These are phyloP conservation scores for Termitomyces sp. DNA, from an alignment of 768 basidiomycete species.

Conservation along the genomic window DNA sequence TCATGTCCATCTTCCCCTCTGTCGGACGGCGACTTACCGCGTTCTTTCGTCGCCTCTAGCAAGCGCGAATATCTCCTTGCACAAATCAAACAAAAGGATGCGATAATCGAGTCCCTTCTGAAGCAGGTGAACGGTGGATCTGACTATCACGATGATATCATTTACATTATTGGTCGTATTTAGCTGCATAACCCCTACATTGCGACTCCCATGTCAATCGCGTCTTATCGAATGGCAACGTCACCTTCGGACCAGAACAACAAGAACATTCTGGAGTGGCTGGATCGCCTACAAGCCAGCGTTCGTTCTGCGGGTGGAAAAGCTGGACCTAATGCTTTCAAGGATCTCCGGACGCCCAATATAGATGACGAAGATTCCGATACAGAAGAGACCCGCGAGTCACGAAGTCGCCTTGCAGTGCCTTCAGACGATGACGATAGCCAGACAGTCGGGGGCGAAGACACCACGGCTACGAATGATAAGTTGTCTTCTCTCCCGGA, in stretches of 20 bases:
- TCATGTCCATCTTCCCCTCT: constrained; percentile 21
- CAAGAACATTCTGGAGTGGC: constrained; percentile 65
- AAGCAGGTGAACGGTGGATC: constrained; percentile 53
- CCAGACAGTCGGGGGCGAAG: constrained; percentile 23
- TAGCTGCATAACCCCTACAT: constrained; percentile 78
- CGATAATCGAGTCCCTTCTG: constrained; percentile 78
- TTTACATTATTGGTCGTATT: neutral
- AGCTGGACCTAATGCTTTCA: constrained; percentile 39
- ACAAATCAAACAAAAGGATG: constrained; percentile 83
- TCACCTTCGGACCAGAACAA: constrained; percentile 72
- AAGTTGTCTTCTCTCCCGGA: constrained; percentile 56
- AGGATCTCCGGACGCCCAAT: constrained; percentile 29
- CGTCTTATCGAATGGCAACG: constrained; percentile 73
- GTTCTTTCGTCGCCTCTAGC: constrained; percentile 39
- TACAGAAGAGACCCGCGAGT: constrained; percentile 27
- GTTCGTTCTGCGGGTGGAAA: constrained; percentile 44
- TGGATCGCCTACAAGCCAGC: constrained; percentile 62
- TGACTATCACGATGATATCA: neutral
- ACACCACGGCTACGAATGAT: constrained; percentile 34
- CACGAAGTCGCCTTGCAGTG: constrained; percentile 14
- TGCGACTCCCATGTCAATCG: constrained; percentile 74
- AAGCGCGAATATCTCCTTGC: constrained; percentile 85
- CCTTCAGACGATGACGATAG: constrained; percentile 22
- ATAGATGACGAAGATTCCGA: constrained; percentile 38
- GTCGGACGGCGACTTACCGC: constrained; percentile 33